phyloP scores from a whole-genome alignment of 202 grass and related monocot species.

The Cymbopogon flexuosus region DNA sequence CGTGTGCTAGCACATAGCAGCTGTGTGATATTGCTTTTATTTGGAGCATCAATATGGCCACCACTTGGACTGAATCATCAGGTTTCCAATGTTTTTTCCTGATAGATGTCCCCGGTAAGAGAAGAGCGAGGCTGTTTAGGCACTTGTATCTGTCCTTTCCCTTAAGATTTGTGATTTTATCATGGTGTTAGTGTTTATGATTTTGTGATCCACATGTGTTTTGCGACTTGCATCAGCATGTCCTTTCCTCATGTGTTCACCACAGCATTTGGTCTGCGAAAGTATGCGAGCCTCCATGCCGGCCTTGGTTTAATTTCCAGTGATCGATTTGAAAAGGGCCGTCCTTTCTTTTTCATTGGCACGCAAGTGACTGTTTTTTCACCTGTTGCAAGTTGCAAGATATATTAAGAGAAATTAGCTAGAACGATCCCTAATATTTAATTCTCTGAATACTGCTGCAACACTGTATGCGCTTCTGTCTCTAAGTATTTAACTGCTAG shows the following conservation, averaged over 20 bases:
- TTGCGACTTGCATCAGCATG: not conserved
- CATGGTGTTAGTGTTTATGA: not conserved
- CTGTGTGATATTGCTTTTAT: constrained; percentile 1
- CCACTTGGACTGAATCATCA: constrained; percentile 33
- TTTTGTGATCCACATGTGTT: constrained; percentile 6
- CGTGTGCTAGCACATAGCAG: constrained; percentile 22
- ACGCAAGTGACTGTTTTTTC: not conserved
- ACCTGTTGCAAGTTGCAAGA: not conserved
- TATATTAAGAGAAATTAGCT: not conserved
- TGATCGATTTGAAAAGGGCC: not conserved
- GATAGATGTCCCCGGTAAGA: not conserved
- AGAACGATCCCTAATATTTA: not conserved
- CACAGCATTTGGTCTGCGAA: constrained; percentile 20
- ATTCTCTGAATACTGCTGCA: not conserved
- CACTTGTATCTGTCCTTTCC: not conserved
- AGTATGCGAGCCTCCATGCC: constrained; percentile 25
- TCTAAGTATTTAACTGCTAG: not conserved
- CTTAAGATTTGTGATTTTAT: constrained; percentile 26
- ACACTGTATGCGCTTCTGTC: not conserved
- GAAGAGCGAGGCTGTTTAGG: not conserved
- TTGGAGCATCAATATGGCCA: not conserved
- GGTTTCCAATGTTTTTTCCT: constrained; percentile 3
- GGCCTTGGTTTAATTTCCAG: not conserved
- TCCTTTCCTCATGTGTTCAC: constrained; percentile 11
- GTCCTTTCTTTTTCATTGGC: not conserved